Evolutionary conservation across 371 early-diverging fungal species (phyloP), one percentile per base, ranked within the genome.

Genomic region (Nematocida ausubeli): DNA sequence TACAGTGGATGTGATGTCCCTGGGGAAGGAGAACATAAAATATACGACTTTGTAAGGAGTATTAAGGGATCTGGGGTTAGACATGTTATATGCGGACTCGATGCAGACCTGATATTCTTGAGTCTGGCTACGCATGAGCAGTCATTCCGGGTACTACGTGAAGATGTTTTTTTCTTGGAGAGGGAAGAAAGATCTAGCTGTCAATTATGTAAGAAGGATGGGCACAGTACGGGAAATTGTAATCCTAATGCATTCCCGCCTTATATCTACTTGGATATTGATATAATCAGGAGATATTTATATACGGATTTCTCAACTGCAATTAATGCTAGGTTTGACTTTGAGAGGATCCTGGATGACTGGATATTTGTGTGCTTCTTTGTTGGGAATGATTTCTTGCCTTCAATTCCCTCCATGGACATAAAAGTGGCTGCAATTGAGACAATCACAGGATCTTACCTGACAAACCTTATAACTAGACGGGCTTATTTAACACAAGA

Each of bases 21-120:
- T 19, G 98, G 99, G 79, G 99, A 99, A 88, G 99, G 99, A 80
- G 98, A 98, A 86, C 98, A 98, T 85, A 99, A 99, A 86, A 94
- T 99, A 81, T 95, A 96, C 93, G 92, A 92, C 85, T 96, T 90
- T 81, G 92, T 99, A 80, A 90, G 99, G 37, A 88, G 89, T 2
- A 92, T 92, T 81, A 94, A 65, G 82, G 86, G 50, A 87, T 87
- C 57, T 88, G 90, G 4, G 89, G 89, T 47, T 89, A 93, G 81
- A 89, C 97, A 96, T 83, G 92, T 93, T 24, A 90, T 99, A 68
- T 96, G 95, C 85, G 95, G 96, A 42, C 88, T 96, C 83, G 99
- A 98, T 88, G 98, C 98, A 26, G 99, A 99, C 89, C 86, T 98
- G 64, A 96, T 98, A 83, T 97, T 98, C 94, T 88, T 98, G 63